phyloP scores from a whole-genome alignment of 306 rosid species.

The Cucumis melo region DNA sequence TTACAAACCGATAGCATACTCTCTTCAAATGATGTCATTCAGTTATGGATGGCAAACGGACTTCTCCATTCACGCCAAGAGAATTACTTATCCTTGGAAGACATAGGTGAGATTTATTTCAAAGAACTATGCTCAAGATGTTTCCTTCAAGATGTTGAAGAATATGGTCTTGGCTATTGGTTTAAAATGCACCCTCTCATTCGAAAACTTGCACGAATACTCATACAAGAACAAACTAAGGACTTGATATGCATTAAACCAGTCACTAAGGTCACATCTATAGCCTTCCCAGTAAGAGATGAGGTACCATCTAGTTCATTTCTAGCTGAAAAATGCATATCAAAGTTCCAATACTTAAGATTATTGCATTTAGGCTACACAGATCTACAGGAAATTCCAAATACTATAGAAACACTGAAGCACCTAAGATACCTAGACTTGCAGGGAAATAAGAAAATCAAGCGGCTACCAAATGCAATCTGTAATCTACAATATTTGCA shows the following conservation, averaged over 20 bases:
- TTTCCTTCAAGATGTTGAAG: neutral
- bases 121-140: neutral
- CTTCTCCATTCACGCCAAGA: neutral
- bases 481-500: neutral
- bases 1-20: neutral
- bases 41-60: constrained; percentile 7
- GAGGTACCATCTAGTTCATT: neutral
- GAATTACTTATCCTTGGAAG: neutral
- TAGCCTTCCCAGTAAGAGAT: neutral
- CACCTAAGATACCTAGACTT: neutral
- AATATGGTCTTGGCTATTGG: neutral
- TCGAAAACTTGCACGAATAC: neutral
- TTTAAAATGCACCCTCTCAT: constrained; percentile 1
- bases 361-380: neutral
- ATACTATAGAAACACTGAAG: neutral
- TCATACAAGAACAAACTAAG: neutral
- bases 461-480: constrained; percentile 2
- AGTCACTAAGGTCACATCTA: neutral
- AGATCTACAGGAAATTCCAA: neutral
- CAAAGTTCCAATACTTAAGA: neutral
- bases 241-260: neutral
- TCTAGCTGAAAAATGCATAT: neutral
- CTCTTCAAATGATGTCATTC: neutral
- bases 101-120: neutral
- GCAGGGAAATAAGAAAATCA: neutral